A percentile compares a stretch with the other conserved stretches of the same genome.
Conservation (phyloP, 371 early-diverging fungal genomes). For the Mortierella sp. region DNA sequence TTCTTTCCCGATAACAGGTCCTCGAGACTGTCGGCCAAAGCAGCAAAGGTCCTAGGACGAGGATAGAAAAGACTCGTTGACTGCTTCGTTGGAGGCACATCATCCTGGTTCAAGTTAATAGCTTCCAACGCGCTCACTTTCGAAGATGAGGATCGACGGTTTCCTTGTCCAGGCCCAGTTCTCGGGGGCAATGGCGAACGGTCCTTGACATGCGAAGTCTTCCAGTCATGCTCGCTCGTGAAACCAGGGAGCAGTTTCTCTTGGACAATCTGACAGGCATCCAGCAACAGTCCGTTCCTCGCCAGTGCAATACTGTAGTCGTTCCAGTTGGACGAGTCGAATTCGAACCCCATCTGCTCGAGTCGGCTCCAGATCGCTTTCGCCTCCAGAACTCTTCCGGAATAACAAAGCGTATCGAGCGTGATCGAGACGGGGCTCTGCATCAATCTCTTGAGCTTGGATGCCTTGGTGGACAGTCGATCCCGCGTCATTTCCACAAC, state of each 20-base stretch:
- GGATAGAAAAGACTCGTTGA: slow-evolving; percentile 32
- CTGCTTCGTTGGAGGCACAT: neutral
- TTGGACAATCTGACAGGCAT: slow-evolving; percentile 33
- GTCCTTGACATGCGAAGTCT: neutral
- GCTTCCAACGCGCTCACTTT: slow-evolving; percentile 9
- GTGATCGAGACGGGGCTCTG: slow-evolving; percentile 45
- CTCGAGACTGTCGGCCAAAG: slow-evolving; percentile 40
- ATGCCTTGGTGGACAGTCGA: slow-evolving; percentile 33
- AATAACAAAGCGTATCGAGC: slow-evolving; percentile 45
- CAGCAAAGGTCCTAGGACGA: slow-evolving; percentile 53
- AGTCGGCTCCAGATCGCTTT: slow-evolving; percentile 36
- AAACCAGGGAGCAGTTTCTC: slow-evolving; percentile 34
- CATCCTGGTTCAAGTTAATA: neutral
- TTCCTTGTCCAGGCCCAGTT: neutral
- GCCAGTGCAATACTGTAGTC: slow-evolving; percentile 48
- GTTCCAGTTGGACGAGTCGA: slow-evolving; percentile 54
- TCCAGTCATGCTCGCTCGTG: slow-evolving; percentile 4
- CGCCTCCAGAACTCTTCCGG: slow-evolving; percentile 39
- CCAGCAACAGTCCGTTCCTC: slow-evolving; percentile 40
- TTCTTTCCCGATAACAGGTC: slow-evolving; percentile 26
- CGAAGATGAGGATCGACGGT: neutral
- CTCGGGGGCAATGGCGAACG: neutral
- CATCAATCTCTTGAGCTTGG: slow-evolving; percentile 30
- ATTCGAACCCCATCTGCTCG: slow-evolving; percentile 23
- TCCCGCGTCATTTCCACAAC: slow-evolving; percentile 27